Conservation (phyloP, 2,329 filamentous ascomycete genomes). For the Fusarium scirpi region DNA sequence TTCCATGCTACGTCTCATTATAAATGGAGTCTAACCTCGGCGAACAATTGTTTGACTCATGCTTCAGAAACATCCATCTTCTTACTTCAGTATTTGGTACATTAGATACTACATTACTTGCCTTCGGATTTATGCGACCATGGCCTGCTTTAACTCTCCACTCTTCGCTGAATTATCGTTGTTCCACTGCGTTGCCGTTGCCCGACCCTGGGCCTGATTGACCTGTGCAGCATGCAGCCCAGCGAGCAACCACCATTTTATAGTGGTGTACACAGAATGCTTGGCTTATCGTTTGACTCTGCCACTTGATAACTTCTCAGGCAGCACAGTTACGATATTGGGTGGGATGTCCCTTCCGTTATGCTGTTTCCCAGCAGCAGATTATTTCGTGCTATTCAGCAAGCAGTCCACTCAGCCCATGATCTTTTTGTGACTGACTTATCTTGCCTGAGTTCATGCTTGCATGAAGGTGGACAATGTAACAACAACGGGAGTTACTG, state of each 20-base stretch:
- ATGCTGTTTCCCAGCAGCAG: neutral
- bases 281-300: conserved; percentile 13
- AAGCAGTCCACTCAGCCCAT: neutral
- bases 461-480: conserved; percentile 6
- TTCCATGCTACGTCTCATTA: neutral
- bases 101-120: conserved; percentile 3
- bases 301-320: neutral
- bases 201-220: conserved; percentile 12
- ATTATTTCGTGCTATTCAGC: neutral
- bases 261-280: neutral
- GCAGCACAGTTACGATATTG: neutral
- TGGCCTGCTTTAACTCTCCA: conserved; percentile 24
- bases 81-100: neutral
- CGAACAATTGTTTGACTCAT: neutral
- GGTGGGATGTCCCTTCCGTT: neutral
- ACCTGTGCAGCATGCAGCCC: conserved; percentile 21
- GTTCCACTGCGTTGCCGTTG: conserved; percentile 28
- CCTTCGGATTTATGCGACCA: conserved; percentile 3
- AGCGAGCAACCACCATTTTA: conserved; percentile 16
- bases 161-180: conserved; percentile 22
- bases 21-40: neutral
- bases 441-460: conserved; percentile 31
- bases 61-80: neutral
- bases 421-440: conserved; percentile 12
- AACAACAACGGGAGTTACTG: conserved; percentile 4